phyloP scores from a whole-genome alignment of 2,329 filamentous ascomycete genomes.

The Pseudogymnoascus sp. region DNA sequence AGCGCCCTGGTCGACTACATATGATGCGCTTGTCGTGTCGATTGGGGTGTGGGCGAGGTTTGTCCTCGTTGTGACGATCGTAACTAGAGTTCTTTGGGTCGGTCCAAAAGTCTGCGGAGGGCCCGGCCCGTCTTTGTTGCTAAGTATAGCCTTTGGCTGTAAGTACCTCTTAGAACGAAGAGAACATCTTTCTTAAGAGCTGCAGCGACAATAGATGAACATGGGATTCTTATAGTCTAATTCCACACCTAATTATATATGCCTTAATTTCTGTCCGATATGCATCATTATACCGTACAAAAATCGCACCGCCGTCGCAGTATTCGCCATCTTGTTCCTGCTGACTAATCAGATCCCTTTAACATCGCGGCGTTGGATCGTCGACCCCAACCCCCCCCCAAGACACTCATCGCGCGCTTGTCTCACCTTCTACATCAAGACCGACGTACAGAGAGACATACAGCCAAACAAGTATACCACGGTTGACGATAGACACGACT shows the following conservation, averaged over 20 bases:
- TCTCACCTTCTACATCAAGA: slow-evolving; percentile 9
- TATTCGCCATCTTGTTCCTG: background rate
- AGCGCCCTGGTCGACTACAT: background rate
- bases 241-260: background rate
- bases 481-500: slow-evolving; percentile 1
- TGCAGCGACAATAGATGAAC: background rate
- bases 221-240: background rate
- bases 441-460: slow-evolving; percentile 8
- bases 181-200: background rate
- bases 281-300: background rate
- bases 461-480: slow-evolving; percentile 5
- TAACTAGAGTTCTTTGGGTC: background rate
- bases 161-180: background rate
- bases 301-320: background rate
- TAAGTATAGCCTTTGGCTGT: slow-evolving; percentile 1
- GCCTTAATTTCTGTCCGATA: background rate
- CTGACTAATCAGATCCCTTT: background rate
- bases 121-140: slow-evolving; percentile 6
- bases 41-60: background rate
- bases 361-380: background rate
- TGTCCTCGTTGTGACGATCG: background rate
- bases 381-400: background rate
- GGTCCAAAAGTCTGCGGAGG: slow-evolving; percentile 8
- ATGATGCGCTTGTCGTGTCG: background rate
- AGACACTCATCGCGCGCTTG: slow-evolving; percentile 6